Conservation (phyloP, 768 basidiomycete genomes). For the Suillus luteus region DNA sequence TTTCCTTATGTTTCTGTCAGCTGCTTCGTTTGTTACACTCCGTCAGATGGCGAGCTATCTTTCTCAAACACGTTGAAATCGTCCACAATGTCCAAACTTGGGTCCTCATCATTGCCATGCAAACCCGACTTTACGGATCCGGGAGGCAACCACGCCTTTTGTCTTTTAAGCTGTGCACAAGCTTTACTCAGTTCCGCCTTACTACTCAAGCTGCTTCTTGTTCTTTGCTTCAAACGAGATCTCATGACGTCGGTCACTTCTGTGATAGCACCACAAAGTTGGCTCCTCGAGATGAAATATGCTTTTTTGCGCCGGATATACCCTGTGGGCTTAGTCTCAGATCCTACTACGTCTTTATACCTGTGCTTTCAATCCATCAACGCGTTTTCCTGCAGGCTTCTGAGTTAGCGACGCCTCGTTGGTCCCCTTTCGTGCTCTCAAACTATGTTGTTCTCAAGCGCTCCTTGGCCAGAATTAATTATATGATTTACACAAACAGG, state of each 20-base stretch:
- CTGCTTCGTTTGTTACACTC: slow-evolving; percentile 14
- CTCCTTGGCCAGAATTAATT: slow-evolving; percentile 16
- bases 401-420: slow-evolving; percentile 18
- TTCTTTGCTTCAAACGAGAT: slow-evolving; percentile 6
- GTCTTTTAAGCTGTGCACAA: neutral
- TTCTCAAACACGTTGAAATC: slow-evolving; percentile 23
- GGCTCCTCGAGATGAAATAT: slow-evolving; percentile 10
- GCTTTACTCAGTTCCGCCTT: neutral
- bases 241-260: slow-evolving; percentile 5
- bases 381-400: slow-evolving; percentile 12
- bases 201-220: neutral
- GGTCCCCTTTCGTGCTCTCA: slow-evolving; percentile 18
- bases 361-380: slow-evolving; percentile 16
- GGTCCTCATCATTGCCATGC: slow-evolving; percentile 13
- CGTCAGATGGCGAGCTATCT: slow-evolving; percentile 11
- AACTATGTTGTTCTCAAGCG: slow-evolving; percentile 16
- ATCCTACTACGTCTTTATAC: slow-evolving; percentile 13
- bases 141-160: slow-evolving; percentile 17
- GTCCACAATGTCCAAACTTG: slow-evolving; percentile 20
- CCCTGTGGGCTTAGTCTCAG: slow-evolving; percentile 7
- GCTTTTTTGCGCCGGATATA: slow-evolving; percentile 8
- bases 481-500: slow-evolving; percentile 15
- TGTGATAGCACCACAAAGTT: neutral
- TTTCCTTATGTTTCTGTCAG: slow-evolving; percentile 11
- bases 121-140: slow-evolving; percentile 17